Evolutionary conservation across 2,329 filamentous ascomycete species (phyloP).

Genomic region (Coccinonectria pachysandricola): DNA sequence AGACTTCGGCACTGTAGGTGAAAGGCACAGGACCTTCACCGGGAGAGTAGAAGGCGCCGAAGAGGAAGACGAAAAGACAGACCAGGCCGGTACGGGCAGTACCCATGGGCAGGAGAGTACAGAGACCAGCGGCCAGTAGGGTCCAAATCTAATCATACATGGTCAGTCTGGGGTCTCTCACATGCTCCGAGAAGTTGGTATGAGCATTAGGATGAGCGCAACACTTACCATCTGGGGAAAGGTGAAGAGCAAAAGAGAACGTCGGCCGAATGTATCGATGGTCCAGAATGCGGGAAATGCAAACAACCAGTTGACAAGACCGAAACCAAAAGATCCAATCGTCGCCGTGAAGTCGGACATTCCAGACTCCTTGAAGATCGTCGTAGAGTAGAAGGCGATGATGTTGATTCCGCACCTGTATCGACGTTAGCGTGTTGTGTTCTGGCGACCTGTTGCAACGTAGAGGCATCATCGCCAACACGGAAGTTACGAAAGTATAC

Average conservation of each 20-base stretch:
- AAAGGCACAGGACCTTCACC: constrained; percentile 55
- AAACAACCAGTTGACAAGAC: constrained; percentile 53
- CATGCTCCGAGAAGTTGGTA: constrained; percentile 2
- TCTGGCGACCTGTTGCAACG: too few relatives aligned
- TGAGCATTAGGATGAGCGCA: not conserved
- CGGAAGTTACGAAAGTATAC: too few relatives aligned
- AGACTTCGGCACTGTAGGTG: constrained; percentile 53
- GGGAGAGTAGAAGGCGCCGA: constrained; percentile 53
- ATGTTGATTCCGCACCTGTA: constrained; percentile 61
- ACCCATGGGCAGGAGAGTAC: constrained; percentile 25
- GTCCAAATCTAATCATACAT: too few relatives aligned
- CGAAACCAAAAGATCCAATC: constrained; percentile 37
- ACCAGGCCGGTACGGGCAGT: constrained; percentile 41
- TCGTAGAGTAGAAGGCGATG: constrained; percentile 63
- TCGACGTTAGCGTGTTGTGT: too few relatives aligned
- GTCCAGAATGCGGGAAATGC: constrained; percentile 58
- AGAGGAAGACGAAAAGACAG: constrained; percentile 54
- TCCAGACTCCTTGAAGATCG: constrained; percentile 48
- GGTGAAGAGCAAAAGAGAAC: constrained; percentile 51
- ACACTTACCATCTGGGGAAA: constrained; percentile 54
- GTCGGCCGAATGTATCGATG: constrained; percentile 57
- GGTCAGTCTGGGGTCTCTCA: too few relatives aligned
- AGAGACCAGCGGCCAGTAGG: constrained; percentile 33
- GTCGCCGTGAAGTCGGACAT: constrained; percentile 43
- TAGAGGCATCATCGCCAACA: too few relatives aligned